Conservation (phyloP, 192 early-diverging fungal genomes). For the Dispira parvispora region DNA sequence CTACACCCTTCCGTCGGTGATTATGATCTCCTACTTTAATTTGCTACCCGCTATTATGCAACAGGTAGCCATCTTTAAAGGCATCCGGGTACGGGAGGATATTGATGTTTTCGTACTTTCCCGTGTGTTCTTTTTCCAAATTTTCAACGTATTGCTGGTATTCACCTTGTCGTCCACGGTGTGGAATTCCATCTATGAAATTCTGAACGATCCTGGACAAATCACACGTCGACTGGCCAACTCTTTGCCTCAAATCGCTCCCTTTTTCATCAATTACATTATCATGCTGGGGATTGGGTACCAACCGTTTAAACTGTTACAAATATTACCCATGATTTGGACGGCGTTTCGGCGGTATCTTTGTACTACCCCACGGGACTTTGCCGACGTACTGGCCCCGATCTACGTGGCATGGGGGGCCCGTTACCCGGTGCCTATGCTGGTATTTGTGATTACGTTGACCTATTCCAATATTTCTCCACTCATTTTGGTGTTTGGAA, state of each 20-base stretch:
- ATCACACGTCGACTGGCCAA: slow-evolving; percentile 44
- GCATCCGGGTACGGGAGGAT: slow-evolving; percentile 21
- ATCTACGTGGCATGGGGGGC: slow-evolving; percentile 50
- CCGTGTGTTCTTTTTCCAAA: slow-evolving; percentile 58
- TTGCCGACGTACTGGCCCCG: slow-evolving; percentile 53
- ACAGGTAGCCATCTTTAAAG: slow-evolving; percentile 23
- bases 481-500: slow-evolving; percentile 48
- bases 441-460: slow-evolving; percentile 54
- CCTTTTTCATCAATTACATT: slow-evolving; percentile 63
- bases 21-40: slow-evolving; percentile 50
- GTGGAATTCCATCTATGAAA: slow-evolving; percentile 39
- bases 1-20: slow-evolving; percentile 50
- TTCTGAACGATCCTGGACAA: slow-evolving; percentile 41
- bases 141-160: slow-evolving; percentile 58
- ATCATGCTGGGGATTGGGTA: slow-evolving; percentile 55
- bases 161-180: slow-evolving; percentile 58
- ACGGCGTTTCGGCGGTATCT: slow-evolving; percentile 34
- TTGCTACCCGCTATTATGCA: slow-evolving; percentile 53
- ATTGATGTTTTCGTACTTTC: slow-evolving; percentile 33
- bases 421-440: slow-evolving; percentile 48
- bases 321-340: slow-evolving; percentile 45
- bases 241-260: slow-evolving; percentile 47
- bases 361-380: slow-evolving; percentile 64
- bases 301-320: slow-evolving; percentile 51
- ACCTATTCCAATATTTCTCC: slow-evolving; percentile 64